Evolutionary conservation across 2,329 filamentous ascomycete genomes (phyloP), one percentile per base, ranked within the genome.

Genomic region (Xylaria arbuscula): DNA sequence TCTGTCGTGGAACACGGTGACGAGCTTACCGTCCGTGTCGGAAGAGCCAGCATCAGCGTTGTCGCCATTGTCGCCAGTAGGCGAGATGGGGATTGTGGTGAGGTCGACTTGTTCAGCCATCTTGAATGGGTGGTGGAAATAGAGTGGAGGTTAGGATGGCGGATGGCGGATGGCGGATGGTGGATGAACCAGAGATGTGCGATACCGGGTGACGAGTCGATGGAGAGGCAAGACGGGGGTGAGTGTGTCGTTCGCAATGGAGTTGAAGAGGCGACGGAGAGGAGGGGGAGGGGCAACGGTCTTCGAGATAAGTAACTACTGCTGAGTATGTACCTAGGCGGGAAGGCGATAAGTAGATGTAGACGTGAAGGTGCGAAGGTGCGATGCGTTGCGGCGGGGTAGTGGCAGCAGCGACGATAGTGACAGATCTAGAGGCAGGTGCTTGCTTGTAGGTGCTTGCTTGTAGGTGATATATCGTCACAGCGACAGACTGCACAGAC

Each of bases 1-100:
- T 76, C 96, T 92, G 84, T 98, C 94, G 81, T 99, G 94, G 85
- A 99, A 99, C 75, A 99, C 95, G 55, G 96, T 99, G 77, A 97
- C 87, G 60, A 92, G 85, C 79, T 94, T 90, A 72, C 82, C 82
- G 72, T 84, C 83, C 62, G 81, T 81, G 62, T 78, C 77, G 66
- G 80, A 77, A 72, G 83, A 81, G 64, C 84, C 81, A 68, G 82
- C 78, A 75, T 83, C 81, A 68, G 82, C 78, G 75, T 83, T 81
- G 69, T 66, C 85, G 82, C 68, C 78, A 78, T 87, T 87, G 74
- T 87, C 87, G 72, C 90, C 88, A 71, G 85, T 86, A 61, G 88
- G 89, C 60, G 88, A 89, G 79, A 91, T 87, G 74, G 89, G 89
- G 68, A 91, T 91, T 60, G 89, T 90, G 68, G 88, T 89, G 69